Evolutionary conservation across 192 early-diverging fungal genomes (phyloP), one percentile per base, ranked within the genome.

Genomic region (Thamnidium elegans): DNA sequence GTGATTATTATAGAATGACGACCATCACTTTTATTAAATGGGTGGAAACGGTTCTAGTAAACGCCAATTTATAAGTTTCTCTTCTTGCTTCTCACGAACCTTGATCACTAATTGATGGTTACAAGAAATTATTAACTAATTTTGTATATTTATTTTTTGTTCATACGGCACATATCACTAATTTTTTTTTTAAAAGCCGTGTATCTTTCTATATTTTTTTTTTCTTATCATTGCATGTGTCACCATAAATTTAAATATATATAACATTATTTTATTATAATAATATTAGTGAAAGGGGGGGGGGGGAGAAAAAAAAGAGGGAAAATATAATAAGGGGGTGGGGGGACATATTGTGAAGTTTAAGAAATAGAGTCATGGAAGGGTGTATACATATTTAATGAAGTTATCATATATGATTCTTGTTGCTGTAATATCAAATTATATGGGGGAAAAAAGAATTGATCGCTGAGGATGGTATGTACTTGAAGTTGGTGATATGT

Each of bases 1-100:
- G 63, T 0, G 68, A 75, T 53, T 9, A 21, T 9, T 55, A 66
- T 44, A 56, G 58, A 43, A 71, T 70, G 69, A 70, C 74, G 0
- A 75, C 68, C 5, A 15, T 75, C 8, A 75, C 74, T 10, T 52
- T 63, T 10, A 75, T 75, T 52, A 47, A 68, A 31, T 75, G 74
- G 74, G 66, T 75, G 63, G 31, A 47, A 7, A 62, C 31, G 3
- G 64, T 69, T 2, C 53, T 75, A 21, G 39, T 45, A 14, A 65
- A 71, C 39, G 68, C 74, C 19, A 69, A 69, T 39, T 21, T 75
- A 10, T 32, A 53, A 1, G 69, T 62, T 21, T 26, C 48, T 32
- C 58, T 62, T 13, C 66, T 71, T 55, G 14, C 64, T 17, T 31
- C 26, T 26, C 74, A 75, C 60, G 65, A 70, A 3, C 68, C 74